Evolutionary conservation across 116 monocot species (phyloP).

Genomic region (Thalassia testudinum): DNA sequence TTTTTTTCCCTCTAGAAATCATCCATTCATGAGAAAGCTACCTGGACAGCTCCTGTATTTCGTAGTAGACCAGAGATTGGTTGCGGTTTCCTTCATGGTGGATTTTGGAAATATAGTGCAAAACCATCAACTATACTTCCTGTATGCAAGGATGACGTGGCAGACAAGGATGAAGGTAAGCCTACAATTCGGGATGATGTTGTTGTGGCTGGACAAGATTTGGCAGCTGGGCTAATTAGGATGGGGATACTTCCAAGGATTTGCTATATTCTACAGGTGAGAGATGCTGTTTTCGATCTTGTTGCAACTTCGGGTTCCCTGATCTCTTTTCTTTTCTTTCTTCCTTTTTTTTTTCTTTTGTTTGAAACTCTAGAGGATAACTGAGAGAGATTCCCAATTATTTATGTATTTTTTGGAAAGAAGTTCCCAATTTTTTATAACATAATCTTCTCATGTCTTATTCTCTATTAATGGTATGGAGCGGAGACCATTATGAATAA

Average conservation of each 20-base stretch:
- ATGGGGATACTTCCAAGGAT: slow-evolving; percentile 93
- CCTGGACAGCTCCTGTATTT: slow-evolving; percentile 80
- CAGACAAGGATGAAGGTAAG: slow-evolving; percentile 38
- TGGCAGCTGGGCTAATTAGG: slow-evolving; percentile 82
- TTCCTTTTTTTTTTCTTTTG: no score
- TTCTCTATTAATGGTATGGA: no score
- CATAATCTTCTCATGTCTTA: no score
- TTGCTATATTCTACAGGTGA: slow-evolving; percentile 86
- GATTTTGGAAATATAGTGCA: slow-evolving; percentile 94
- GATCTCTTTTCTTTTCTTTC: no score
- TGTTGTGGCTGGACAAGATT: slow-evolving; percentile 77
- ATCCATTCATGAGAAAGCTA: slow-evolving; percentile 20
- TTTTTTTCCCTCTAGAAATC: slow-evolving; percentile 43
- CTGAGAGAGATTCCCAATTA: no score
- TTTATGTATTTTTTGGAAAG: no score
- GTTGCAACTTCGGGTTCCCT: no score
- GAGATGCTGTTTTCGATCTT: not conserved
- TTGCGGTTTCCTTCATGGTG: slow-evolving; percentile 76
- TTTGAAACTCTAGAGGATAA: no score
- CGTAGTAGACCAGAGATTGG: slow-evolving; percentile 58
- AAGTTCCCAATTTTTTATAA: no score
- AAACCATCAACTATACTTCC: slow-evolving; percentile 72
- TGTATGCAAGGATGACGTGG: slow-evolving; percentile 18
- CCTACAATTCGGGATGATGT: slow-evolving; percentile 83
- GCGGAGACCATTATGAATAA: no score